Evolutionary conservation across 1,139 yeast species (phyloP), one percentile per base, ranked within the genome.

Genomic region (Suhomyces taliae): DNA sequence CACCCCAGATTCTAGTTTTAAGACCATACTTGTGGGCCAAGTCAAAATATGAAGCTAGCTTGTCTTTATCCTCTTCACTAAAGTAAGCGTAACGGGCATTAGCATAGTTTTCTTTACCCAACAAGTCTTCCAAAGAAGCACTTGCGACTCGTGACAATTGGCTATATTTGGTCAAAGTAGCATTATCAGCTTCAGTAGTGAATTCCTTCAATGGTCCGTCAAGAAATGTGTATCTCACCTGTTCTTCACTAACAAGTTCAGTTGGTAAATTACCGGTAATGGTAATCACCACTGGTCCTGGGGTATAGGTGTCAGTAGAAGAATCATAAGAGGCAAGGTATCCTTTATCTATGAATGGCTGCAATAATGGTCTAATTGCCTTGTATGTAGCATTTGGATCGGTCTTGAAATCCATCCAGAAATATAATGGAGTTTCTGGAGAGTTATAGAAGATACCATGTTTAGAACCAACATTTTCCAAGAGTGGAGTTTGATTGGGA

Each of bases 1-100:
- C 77, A 9, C 79, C 79, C 79, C 79, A 74, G 12, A 74, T 57
- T 48, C 79, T 59, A 0, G 79, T 71, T 48, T 70, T 70, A 39
- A 74, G 53, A 2, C 67, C 68, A 47, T 65, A 62, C 33, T 62
- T 50, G 49, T 74, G 78, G 12, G 78, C 78, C 26, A 46, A 48
- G 27, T 63, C 65, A 39, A 72, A 61, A 38, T 45, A 52, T 2
- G 45, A 44, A 12, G 54, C 49, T 32, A 74, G 50, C 12, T 37
- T 56, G 3, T 37, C n/a, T 43, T 55, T 55, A 36, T 69, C 70
- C 0, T 43, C 50, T 1, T 53, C 52, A 8, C 58, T 53, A 34
- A 73, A 69, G 2, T 44, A 55, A 9, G 38, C 27, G 15, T 45
- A 46, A 19, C 54, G 49, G n/a, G 54, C 43, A 9, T 36, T 41